These are phyloP conservation scores for Aspergillus novoparasiticus DNA, from an alignment of 2,329 filamentous ascomycete genomes.

Conservation along the genomic window DNA sequence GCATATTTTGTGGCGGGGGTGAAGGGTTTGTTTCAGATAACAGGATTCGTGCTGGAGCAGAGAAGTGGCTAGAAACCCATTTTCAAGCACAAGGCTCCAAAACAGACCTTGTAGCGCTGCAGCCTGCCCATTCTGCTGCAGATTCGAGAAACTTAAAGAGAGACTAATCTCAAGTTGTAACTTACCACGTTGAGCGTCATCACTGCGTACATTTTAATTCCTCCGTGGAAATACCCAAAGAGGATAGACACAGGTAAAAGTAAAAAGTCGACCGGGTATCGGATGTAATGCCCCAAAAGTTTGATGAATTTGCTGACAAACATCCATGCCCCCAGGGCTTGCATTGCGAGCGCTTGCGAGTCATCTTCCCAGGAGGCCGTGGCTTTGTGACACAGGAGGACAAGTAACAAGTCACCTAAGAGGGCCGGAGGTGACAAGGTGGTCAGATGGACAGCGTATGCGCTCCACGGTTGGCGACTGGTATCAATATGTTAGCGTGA, in stretches of 20 bases:
- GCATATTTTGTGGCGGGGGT: constrained; percentile 5
- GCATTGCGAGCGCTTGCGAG: constrained; percentile 59
- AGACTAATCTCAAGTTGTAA: constrained; percentile 25
- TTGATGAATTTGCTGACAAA: constrained; percentile 91
- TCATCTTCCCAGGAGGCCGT: constrained; percentile 62
- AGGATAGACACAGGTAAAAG: constrained; percentile 82
- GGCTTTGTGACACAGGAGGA: constrained; percentile 70
- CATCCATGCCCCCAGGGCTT: constrained; percentile 71
- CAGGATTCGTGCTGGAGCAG: neutral
- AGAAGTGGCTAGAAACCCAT: constrained; percentile 10
- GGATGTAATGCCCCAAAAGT: constrained; percentile 80
- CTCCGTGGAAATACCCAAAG: constrained; percentile 90
- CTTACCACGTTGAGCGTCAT: constrained; percentile 81
- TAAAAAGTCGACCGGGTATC: constrained; percentile 78
- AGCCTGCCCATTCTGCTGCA: constrained; percentile 3
- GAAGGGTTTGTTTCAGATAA: neutral
- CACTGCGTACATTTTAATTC: constrained; percentile 88
- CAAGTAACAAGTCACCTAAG: constrained; percentile 71
- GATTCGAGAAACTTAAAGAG: constrained; percentile 7
- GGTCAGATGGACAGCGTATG: constrained; percentile 88
- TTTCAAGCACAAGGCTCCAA: constrained; percentile 3
- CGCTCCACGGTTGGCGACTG: constrained; percentile 90
- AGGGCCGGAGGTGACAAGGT: constrained; percentile 90
- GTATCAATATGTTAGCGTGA: constrained; percentile 29
- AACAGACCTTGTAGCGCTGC: constrained; percentile 9